Evolutionary conservation across 371 early-diverging fungal genomes (phyloP).

Genomic region (Apophysomyces sp.): DNA sequence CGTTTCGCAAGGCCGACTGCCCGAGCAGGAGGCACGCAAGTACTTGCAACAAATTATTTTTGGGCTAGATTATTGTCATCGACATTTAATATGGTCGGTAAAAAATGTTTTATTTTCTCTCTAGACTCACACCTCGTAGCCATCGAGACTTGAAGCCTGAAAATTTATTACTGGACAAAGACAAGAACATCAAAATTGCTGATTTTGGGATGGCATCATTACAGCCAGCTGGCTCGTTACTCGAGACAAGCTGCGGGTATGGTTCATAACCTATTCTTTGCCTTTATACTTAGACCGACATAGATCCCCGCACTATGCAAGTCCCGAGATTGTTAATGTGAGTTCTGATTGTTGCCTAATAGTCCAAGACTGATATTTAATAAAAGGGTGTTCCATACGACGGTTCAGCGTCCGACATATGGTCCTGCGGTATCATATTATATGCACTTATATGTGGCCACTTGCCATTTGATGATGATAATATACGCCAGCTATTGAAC

Average conservation of each 20-base stretch:
- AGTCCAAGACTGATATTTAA: background rate
- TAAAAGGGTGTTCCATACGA: conserved; percentile 75
- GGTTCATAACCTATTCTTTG: conserved; percentile 18
- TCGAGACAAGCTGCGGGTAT: conserved; percentile 83
- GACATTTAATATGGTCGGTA: conserved; percentile 82
- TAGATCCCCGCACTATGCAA: conserved; percentile 88
- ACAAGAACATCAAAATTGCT: conserved; percentile 76
- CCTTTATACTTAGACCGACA: conserved; percentile 33
- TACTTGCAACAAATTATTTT: conserved; percentile 97
- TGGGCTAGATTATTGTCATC: conserved; percentile 93
- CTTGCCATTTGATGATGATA: conserved; percentile 93
- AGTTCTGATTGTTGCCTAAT: conserved; percentile 1
- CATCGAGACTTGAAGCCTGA: conserved; percentile 98
- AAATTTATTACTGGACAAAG: conserved; percentile 87
- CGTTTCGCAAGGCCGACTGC: conserved; percentile 83
- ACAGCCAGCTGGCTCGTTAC: conserved; percentile 65
- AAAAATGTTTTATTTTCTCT: background rate
- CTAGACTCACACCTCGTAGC: conserved; percentile 34
- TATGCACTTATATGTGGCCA: conserved; percentile 88
- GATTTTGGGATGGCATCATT: conserved; percentile 89
- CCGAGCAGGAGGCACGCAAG: conserved; percentile 83
- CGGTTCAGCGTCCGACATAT: conserved; percentile 87
- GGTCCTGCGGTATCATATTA: conserved; percentile 92
- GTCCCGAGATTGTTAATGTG: conserved; percentile 89
- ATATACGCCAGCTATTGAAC: conserved; percentile 71